Conservation (phyloP, 208 protist species). For the Acanthamoeba comandoni region DNA sequence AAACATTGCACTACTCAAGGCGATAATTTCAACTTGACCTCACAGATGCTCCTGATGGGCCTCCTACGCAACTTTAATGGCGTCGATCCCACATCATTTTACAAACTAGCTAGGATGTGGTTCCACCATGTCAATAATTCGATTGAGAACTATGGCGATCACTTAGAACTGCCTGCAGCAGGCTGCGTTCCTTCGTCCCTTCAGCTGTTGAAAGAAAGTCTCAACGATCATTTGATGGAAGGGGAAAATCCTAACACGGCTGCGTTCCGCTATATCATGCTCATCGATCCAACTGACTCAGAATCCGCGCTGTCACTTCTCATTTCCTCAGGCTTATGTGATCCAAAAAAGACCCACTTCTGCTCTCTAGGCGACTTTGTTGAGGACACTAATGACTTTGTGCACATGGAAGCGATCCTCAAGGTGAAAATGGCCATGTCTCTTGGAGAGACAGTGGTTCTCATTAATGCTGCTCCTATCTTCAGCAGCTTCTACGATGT, state of each 20-base stretch:
- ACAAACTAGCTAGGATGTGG: background rate
- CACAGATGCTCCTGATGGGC: background rate
- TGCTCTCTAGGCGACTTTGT: constrained; percentile 79
- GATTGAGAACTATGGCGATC: background rate
- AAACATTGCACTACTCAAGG: background rate
- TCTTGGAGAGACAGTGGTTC: constrained; percentile 77
- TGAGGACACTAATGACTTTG: constrained; percentile 67
- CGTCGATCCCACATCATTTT: background rate
- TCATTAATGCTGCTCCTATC: constrained; percentile 79
- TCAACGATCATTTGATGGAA: constrained; percentile 47
- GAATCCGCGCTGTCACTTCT: constrained; percentile 74
- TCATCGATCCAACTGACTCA: constrained; percentile 83
- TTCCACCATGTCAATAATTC: background rate
- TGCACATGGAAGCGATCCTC: constrained; percentile 45
- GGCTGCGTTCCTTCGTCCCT: background rate
- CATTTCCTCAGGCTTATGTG: background rate
- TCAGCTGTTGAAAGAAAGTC: constrained; percentile 49
- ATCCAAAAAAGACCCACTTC: constrained; percentile 63
- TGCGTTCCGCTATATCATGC: constrained; percentile 81
- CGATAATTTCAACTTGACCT: background rate
- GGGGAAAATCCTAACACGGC: constrained; percentile 77
- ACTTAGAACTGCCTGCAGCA: no score
- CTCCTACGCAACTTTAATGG: constrained; percentile 1
- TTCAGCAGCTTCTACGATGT: constrained; percentile 84
- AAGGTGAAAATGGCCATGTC: constrained; percentile 80